Evolutionary conservation across 371 early-diverging fungal genomes (phyloP).

Genomic region (Blakeslea trispora): DNA sequence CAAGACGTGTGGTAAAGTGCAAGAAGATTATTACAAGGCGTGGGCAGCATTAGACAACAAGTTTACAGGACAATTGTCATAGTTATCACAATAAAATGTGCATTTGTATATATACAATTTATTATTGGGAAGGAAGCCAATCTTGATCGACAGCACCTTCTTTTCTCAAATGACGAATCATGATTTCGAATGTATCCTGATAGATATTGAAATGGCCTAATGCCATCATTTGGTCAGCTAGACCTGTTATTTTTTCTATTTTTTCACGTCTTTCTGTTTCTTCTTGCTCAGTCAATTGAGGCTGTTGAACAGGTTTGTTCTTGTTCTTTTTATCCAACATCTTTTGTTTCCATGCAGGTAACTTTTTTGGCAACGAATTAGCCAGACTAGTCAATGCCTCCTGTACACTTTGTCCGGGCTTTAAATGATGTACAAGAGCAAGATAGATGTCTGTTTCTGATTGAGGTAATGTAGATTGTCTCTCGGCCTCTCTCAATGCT

Average conservation of each 20-base stretch:
- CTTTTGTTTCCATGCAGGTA: constrained; percentile 56
- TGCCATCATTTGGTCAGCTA: constrained; percentile 78
- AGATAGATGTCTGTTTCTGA: constrained; percentile 58
- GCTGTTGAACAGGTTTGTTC: constrained; percentile 34
- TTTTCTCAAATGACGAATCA: constrained; percentile 68
- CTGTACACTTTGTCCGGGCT: constrained; percentile 74
- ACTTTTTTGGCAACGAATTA: constrained; percentile 52
- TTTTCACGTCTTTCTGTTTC: constrained; percentile 42
- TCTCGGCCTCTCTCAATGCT: constrained; percentile 54
- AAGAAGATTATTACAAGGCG: constrained; percentile 77
- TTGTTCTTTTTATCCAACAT: constrained; percentile 64
- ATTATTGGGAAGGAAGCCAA: constrained; percentile 52
- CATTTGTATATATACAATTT: background rate
- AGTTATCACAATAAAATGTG: no score
- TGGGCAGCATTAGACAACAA: constrained; percentile 68
- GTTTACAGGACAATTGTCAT: constrained; percentile 32
- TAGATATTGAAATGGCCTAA: constrained; percentile 73
- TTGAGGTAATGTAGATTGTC: constrained; percentile 44
- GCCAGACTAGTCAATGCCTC: constrained; percentile 68
- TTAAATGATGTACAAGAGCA: constrained; percentile 63
- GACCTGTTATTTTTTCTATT: constrained; percentile 70
- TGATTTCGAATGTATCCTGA: constrained; percentile 76
- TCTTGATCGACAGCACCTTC: constrained; percentile 63
- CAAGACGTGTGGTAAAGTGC: constrained; percentile 68
- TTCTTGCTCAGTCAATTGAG: constrained; percentile 38